Evolutionary conservation across 768 basidiomycete genomes (phyloP), one percentile per base, ranked within the genome.

Genomic region (Russula lepida): DNA sequence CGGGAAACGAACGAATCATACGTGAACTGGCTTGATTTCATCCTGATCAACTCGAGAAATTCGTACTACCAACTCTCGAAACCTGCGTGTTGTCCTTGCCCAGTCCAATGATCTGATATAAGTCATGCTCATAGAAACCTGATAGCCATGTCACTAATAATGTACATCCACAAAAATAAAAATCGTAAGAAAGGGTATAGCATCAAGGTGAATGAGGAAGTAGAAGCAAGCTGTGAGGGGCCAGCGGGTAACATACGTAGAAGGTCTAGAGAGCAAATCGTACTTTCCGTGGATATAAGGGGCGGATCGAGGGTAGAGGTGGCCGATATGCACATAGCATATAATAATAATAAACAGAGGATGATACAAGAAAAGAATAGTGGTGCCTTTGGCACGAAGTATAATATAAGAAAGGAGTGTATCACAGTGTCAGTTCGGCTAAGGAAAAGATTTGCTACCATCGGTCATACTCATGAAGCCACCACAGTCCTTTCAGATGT

Each of bases 121-220:
- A 39, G 17, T 37, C 55, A 47, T 52, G 49, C 23, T 15, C 33
- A 47, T 52, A 28, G 15, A 15, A 37, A 58, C n/a, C 21, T 33
- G 44, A 54, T 54, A 43, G 39, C 61, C 50, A 54, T 63, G 43
- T 46, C 52, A 49, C 62, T 32, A 41, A 39, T 54, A 58, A 21
- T 63, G 39, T 63, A 63, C 62, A 63, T 41, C 62, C 62, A 63
- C 46, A 63, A 63, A 56, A 49, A 4, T 48, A 6, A 32, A 57
- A 27, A 12, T 47, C 39, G 33, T 23, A 53, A 52, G 28, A 28
- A 54, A 41, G 62, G 57, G 57, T 58, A 63, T 58, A 54, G 28
- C n/a, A 46, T 51, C 58, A 21, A 27, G 23, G 21, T n/a, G 56
- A 58, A 54, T 17, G 23, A 35, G 47, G 48, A 55, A 23, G 39